These are phyloP conservation scores for Strobilomyces echinocephalus DNA, from an alignment of 768 basidiomycete species.

Conservation along the genomic window DNA sequence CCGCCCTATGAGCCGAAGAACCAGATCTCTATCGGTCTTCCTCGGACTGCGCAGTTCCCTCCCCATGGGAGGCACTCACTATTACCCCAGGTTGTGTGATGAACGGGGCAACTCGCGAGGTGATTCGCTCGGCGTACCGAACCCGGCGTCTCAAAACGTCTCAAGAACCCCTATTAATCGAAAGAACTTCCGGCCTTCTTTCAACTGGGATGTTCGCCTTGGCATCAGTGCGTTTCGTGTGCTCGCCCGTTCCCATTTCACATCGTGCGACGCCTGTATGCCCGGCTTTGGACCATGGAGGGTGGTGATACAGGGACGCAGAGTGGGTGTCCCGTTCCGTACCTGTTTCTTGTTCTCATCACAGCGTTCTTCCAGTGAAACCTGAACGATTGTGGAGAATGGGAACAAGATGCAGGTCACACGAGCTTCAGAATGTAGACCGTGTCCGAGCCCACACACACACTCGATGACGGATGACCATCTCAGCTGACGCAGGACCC, in stretches of 20 bases:
- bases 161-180: slow-evolving; percentile 7
- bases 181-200: slow-evolving; percentile 1
- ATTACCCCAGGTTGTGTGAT: slow-evolving; percentile 32
- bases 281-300: neutral
- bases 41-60: slow-evolving; percentile 13
- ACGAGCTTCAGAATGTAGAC: neutral
- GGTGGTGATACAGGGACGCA: neutral
- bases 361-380: slow-evolving; percentile 1
- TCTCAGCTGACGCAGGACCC: slow-evolving; percentile 8
- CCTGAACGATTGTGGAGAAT: slow-evolving; percentile 6
- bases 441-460: neutral
- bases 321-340: neutral
- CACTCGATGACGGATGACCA: neutral
- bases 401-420: neutral
- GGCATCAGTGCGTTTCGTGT: neutral
- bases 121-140: slow-evolving; percentile 7
- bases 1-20: slow-evolving; percentile 11
- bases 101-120: slow-evolving; percentile 6
- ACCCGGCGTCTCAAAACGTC: neutral
- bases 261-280: neutral
- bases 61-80: slow-evolving; percentile 21
- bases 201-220: slow-evolving; percentile 5
- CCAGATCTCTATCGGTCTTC: slow-evolving; percentile 14
- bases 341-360: slow-evolving; percentile 3
- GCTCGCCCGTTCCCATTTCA: slow-evolving; percentile 6